A percentile compares a stretch with the other conserved stretches of the same genome.
Evolutionary conservation across 2,329 filamentous ascomycete species (phyloP).

Genomic region (Mariannaea elegans): DNA sequence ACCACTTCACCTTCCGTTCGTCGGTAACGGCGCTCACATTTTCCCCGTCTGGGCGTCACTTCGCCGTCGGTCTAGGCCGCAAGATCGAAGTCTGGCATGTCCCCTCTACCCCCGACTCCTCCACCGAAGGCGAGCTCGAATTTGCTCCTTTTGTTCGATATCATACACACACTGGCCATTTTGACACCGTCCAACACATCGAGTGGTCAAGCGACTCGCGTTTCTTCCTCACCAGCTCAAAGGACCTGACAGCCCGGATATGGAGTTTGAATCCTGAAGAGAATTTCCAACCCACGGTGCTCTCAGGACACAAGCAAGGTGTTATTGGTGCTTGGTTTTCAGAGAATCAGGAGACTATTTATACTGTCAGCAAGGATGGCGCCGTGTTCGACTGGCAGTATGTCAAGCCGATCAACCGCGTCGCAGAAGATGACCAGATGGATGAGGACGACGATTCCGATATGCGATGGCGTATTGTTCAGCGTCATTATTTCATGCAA

Average conservation of each 20-base stretch:
- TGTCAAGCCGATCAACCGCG: constrained; percentile 64
- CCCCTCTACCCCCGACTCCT: constrained; percentile 85
- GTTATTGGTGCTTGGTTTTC: constrained; percentile 98
- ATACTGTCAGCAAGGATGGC: constrained; percentile 97
- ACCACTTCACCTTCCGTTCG: constrained; percentile 95
- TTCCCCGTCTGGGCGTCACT: constrained; percentile 89
- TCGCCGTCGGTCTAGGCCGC: constrained; percentile 87
- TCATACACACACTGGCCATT: constrained; percentile 86
- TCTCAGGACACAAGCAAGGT: constrained; percentile 89
- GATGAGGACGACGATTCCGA: constrained; percentile 69
- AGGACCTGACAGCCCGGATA: constrained; percentile 91
- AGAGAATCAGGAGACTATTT: constrained; percentile 92
- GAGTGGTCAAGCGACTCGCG: constrained; percentile 97
- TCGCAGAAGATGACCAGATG: constrained; percentile 68
- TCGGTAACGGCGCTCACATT: constrained; percentile 86
- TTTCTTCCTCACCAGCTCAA: constrained; percentile 92
- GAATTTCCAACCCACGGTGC: constrained; percentile 86
- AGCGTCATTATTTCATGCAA: constrained; percentile 94
- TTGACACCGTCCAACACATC: constrained; percentile 84
- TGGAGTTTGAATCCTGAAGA: constrained; percentile 92
- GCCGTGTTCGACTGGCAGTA: constrained; percentile 96
- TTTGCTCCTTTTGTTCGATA: constrained; percentile 95
- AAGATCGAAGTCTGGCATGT: constrained; percentile 97
- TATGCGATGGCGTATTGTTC: constrained; percentile 89
- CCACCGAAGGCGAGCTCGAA: constrained; percentile 82